phyloP scores from a whole-genome alignment of 2,329 filamentous ascomycete genomes.

The Fusarium domesticum region DNA sequence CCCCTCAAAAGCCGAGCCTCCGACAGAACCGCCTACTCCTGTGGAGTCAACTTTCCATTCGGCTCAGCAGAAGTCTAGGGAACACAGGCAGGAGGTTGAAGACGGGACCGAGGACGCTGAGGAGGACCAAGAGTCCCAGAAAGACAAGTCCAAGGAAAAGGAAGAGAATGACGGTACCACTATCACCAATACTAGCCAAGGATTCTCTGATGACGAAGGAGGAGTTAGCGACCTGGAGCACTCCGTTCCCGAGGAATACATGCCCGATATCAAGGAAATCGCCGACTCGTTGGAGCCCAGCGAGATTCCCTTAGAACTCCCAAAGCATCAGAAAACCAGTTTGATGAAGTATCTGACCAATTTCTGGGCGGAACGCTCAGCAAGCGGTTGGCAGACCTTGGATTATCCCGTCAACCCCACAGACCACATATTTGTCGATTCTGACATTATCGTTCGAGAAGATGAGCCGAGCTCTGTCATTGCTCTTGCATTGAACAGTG shows the following conservation, averaged over 20 bases:
- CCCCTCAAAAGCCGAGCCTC: slow-evolving; percentile 12
- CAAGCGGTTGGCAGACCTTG: slow-evolving; percentile 87
- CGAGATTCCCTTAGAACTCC: slow-evolving; percentile 69
- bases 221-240: slow-evolving; percentile 70
- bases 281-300: slow-evolving; percentile 60
- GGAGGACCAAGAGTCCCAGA: slow-evolving; percentile 23
- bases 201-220: slow-evolving; percentile 67
- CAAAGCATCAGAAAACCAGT: slow-evolving; percentile 89
- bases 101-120: slow-evolving; percentile 19
- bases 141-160: slow-evolving; percentile 27
- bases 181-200: slow-evolving; percentile 42
- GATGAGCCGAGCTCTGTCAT: slow-evolving; percentile 97
- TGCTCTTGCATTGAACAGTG: slow-evolving; percentile 83
- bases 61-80: slow-evolving; percentile 24
- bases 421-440: slow-evolving; percentile 96
- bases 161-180: slow-evolving; percentile 31
- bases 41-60: slow-evolving; percentile 20
- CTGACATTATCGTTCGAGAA: slow-evolving; percentile 93
- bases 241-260: slow-evolving; percentile 64
- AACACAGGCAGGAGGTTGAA: slow-evolving; percentile 29
- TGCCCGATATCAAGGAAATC: slow-evolving; percentile 61
- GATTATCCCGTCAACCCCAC: slow-evolving; percentile 87
- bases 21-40: slow-evolving; percentile 24
- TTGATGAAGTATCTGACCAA: slow-evolving; percentile 94
- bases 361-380: slow-evolving; percentile 97